Base-by-base conservation (phyloP, 306 rosid genomes). In the Begonia fuchsioides region DNA sequence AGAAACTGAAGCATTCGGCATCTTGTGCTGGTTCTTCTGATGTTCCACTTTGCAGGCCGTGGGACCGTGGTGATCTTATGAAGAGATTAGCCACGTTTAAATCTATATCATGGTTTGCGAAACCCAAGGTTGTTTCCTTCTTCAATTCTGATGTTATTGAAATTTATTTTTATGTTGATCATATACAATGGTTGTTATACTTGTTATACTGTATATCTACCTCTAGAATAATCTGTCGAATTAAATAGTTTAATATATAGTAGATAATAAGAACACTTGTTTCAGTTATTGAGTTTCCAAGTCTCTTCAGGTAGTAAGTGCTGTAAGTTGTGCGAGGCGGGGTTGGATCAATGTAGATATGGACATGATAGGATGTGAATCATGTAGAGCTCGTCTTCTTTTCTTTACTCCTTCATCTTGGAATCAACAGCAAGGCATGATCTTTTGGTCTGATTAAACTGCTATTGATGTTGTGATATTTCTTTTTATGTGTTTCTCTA, bases 61-160 rank as follows among this genome's bases (percentile, higher is more conserved):
- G 97, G 97, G 77, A 84, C 70, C 95, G 94, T 17, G 79, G 76
- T 40, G 97, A 90, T 51, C 82, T 81, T 49, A 64, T 75, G 77
- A 76, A 55, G 60, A 84, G 95, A 75, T 56, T 81, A 54, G 67
- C 85, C 35, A 81, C 95, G 58, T 84, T 90, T 77, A 90, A 81
- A 68, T 81, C 97, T n/a, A 90, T 90, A 58, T 78, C 85, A 3
- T 90, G 95, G 97, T 90, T 90, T 69, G 97, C 95, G 17, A 90
- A 84, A 71, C 95, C 94, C 12, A 69, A 84, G 93, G 97, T 88
- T 50, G 26, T 52, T 39, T 67, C 52, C 32, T 13, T 51, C 15
- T 55, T 14, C 40, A 57, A 46, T 15, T 46, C 15, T 8, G 10
- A 46, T 41, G 45, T 10, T 6, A 18, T 35, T 20, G 15, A 13